Percentiles rank a stretch among this genome's conserved stretches.
Conservation (phyloP, 345 rosid species). For the Camelina laxa region DNA sequence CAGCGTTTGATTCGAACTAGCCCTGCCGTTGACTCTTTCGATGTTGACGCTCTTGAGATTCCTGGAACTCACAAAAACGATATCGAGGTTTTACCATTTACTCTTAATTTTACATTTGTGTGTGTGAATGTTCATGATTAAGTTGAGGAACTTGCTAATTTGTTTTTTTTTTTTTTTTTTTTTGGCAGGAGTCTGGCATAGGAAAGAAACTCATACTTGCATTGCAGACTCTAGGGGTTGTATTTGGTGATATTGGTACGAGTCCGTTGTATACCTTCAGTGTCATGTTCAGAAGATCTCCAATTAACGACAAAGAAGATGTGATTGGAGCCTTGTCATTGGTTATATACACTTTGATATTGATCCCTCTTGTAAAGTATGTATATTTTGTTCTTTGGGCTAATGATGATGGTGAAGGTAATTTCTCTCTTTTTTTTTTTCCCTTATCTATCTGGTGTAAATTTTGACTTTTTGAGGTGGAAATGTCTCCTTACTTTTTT, state of each 20-base stretch:
- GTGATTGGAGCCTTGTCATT: slow-evolving; percentile 92
- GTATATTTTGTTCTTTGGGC: slow-evolving; percentile 96
- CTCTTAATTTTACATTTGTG: too few species aligned
- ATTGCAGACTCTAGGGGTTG: slow-evolving; percentile 94
- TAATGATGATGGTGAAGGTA: slow-evolving; percentile 99
- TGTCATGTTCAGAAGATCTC: slow-evolving; percentile 89
- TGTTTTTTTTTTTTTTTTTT: slow-evolving; percentile 9
- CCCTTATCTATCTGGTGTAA: neutral
- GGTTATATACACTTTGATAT: slow-evolving; percentile 80
- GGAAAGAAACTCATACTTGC: slow-evolving; percentile 76
- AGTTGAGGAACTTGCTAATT: slow-evolving; percentile 5
- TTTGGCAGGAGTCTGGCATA: slow-evolving; percentile 64
- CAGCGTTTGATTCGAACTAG: slow-evolving; percentile 93
- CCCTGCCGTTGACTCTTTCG: slow-evolving; percentile 90
- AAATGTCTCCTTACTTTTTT: neutral
- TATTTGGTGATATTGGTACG: slow-evolving; percentile 98
- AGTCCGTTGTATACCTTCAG: slow-evolving; percentile 94
- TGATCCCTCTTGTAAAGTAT: slow-evolving; percentile 91
- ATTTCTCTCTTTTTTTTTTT: slow-evolving; percentile 12
- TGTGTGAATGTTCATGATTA: neutral
- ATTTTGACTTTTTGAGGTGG: neutral
- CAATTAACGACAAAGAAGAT: slow-evolving; percentile 80
- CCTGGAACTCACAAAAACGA: slow-evolving; percentile 81
- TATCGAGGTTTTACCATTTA: slow-evolving; percentile 56
- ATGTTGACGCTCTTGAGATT: slow-evolving; percentile 93